Evolutionary conservation across 2,329 filamentous ascomycete genomes (phyloP), one percentile per base, ranked within the genome.

Genomic region (Scedosporium aurantiacum): DNA sequence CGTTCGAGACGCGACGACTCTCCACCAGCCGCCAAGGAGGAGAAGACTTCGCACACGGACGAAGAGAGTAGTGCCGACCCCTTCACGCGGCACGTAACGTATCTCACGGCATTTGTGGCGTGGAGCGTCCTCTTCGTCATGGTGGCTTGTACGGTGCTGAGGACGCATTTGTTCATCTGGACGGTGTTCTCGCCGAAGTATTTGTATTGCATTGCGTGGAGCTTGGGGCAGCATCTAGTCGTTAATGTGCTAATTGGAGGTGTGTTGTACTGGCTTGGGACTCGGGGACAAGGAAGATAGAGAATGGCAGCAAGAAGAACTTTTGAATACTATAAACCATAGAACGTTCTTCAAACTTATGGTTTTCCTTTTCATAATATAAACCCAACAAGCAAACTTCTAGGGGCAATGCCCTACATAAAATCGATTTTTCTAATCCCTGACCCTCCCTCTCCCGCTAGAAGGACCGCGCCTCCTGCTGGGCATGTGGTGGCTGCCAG

Each of bases 151-250:
- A 91, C 89, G 57, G 79, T 83, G 6, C 73, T 99, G 70, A 79
- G 93, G 66, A 91, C 90, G 32, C 94, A 99, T 78, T 73, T 99
- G 62, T 99, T 99, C 71, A 92, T 99, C 64, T 99, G 94, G 94
- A 97, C 93, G 0, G 94, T 99, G 10, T 99, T 99, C 73, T 96
- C 90, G 65, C 94, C 94, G 0, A 99, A 97, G 73, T 97, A 92
- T 72, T 75, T 99, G 66, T 99, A 96, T 72, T 89, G 86, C 65
- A 88, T 94, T 79, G 91, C 88, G 14, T 99, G 94, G 95, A 85
- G 83, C 64, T 70, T 93, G 55, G 89, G 84, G 6, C 90, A 92
- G 76, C 93, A 99, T 81, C 71, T 92, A 63, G 70, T 82, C 43
- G 78, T 93, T 52, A 91, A 93, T 71, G 67, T 92, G 40, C 76